These are phyloP conservation scores for Fusarium scirpi DNA, from an alignment of 2,329 filamentous ascomycete species.

Conservation along the genomic window DNA sequence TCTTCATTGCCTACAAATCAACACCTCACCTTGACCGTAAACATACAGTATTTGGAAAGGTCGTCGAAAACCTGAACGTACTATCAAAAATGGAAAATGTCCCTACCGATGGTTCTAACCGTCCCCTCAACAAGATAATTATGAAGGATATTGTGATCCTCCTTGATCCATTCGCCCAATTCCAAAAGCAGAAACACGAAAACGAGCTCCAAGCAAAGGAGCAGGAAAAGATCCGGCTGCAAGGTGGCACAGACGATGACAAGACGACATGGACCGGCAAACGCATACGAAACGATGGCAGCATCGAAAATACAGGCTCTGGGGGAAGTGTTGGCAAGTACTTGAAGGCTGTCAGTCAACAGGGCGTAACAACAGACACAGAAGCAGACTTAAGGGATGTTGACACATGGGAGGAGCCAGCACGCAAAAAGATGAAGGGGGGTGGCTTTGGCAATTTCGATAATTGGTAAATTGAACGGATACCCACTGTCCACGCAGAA, in stretches of 20 bases:
- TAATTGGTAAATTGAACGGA: conserved; percentile 71
- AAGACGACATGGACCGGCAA: conserved; percentile 97
- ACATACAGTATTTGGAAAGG: conserved; percentile 93
- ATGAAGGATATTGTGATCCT: conserved; percentile 89
- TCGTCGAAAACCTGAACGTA: conserved; percentile 80
- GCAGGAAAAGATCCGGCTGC: conserved; percentile 70
- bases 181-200: conserved; percentile 78
- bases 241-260: conserved; percentile 86
- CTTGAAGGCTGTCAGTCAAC: conserved; percentile 68
- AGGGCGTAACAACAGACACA: conserved; percentile 57
- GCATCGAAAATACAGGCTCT: conserved; percentile 59
- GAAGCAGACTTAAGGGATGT: conserved; percentile 72
- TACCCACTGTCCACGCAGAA: background rate
- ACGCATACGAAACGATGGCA: conserved; percentile 77
- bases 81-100: conserved; percentile 82
- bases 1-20: conserved; percentile 90
- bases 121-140: conserved; percentile 80
- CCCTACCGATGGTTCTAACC: conserved; percentile 78
- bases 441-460: conserved; percentile 96
- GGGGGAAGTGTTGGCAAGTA: conserved; percentile 80
- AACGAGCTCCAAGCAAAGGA: conserved; percentile 68
- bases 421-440: conserved; percentile 81
- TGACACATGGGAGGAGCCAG: conserved; percentile 76
- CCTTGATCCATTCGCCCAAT: conserved; percentile 95
- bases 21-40: conserved; percentile 91